Evolutionary conservation across 371 early-diverging fungal species (phyloP).

Genomic region (Syncephalastrum monosporum): DNA sequence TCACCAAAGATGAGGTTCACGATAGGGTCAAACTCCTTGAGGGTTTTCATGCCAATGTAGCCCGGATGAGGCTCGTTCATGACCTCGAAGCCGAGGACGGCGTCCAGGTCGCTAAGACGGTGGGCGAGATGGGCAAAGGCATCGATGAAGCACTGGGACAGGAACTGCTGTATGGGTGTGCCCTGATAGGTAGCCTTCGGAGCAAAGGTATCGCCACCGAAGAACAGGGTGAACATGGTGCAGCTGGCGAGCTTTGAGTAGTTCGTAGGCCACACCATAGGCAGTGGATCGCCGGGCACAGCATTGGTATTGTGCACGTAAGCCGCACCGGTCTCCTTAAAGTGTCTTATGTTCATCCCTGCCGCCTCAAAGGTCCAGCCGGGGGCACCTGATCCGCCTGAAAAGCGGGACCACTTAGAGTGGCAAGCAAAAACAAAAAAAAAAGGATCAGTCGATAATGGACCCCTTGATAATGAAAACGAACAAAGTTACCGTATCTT

Average conservation of each 20-base stretch:
- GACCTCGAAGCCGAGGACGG: constrained; percentile 76
- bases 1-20: constrained; percentile 69
- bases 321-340: constrained; percentile 75
- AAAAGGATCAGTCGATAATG: neutral
- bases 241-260: constrained; percentile 76
- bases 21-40: constrained; percentile 63
- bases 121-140: constrained; percentile 55
- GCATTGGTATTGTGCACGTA: constrained; percentile 73
- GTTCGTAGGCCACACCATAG: constrained; percentile 88
- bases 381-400: constrained; percentile 71
- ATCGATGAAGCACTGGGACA: constrained; percentile 52
- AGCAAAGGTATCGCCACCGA: constrained; percentile 76
- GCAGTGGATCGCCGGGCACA: constrained; percentile 59
- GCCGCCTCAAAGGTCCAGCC: constrained; percentile 72
- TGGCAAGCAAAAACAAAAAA: neutral
- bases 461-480: neutral
- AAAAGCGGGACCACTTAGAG: constrained; percentile 64
- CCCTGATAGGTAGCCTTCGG: constrained; percentile 55
- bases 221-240: constrained; percentile 88
- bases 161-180: constrained; percentile 53
- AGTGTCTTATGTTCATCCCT: constrained; percentile 68
- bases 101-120: constrained; percentile 59
- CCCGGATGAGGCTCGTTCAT: constrained; percentile 86
- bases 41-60: constrained; percentile 64
- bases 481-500: constrained; percentile 48